phyloP scores from a whole-genome alignment of 805 yeast species.

The Ogataea sp. region DNA sequence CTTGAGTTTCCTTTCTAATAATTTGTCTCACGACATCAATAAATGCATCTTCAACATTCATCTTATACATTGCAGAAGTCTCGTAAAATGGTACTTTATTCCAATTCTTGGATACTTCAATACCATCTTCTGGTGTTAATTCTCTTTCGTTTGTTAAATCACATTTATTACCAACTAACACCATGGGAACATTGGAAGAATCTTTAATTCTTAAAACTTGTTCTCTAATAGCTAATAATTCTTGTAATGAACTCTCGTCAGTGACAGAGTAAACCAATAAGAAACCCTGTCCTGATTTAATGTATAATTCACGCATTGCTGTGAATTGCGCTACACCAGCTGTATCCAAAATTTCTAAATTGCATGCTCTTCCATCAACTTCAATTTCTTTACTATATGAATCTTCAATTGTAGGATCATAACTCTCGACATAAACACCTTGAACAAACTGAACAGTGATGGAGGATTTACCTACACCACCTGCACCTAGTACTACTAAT shows the following conservation, averaged over 20 bases:
- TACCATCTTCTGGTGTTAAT: conserved; percentile 76
- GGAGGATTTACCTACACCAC: conserved; percentile 96
- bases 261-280: conserved; percentile 51
- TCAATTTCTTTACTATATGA: conserved; percentile 85
- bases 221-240: conserved; percentile 68
- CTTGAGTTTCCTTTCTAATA: conserved; percentile 52
- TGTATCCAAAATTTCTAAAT: conserved; percentile 66
- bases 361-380: conserved; percentile 81
- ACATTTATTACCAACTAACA: conserved; percentile 84
- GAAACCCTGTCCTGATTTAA: conserved; percentile 78
- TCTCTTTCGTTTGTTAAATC: conserved; percentile 71
- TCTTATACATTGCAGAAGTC: conserved; percentile 84
- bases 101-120: conserved; percentile 77
- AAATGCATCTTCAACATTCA: conserved; percentile 87
- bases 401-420: conserved; percentile 97
- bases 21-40: conserved; percentile 84
- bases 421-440: conserved; percentile 81
- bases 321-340: conserved; percentile 82
- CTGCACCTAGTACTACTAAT: conserved; percentile 89
- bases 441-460: conserved; percentile 89
- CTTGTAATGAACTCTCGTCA: conserved; percentile 61
- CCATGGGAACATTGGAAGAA: conserved; percentile 73
- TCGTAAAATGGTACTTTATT: conserved; percentile 88
- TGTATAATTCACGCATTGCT: conserved; percentile 87
- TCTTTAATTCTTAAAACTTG: conserved; percentile 84